These are phyloP conservation scores for Linum usitatissimum DNA, from an alignment of 345 rosid species.

Conservation along the genomic window DNA sequence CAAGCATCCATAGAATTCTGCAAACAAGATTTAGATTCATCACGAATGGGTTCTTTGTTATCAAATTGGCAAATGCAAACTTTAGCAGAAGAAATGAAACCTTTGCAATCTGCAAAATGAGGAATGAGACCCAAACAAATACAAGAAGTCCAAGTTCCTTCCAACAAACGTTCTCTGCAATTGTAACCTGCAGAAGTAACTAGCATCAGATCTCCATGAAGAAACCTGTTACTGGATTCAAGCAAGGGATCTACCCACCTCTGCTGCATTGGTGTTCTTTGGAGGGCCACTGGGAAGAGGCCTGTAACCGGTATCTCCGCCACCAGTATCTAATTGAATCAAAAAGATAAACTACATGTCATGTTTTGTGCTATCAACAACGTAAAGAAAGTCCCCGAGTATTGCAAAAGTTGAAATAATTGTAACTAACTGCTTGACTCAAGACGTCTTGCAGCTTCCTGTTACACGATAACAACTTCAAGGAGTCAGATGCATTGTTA, in stretches of 20 bases:
- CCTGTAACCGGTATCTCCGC: slow-evolving; percentile 38
- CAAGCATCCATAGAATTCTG: background rate
- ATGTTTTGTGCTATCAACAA: background rate
- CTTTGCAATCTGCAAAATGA: slow-evolving; percentile 59
- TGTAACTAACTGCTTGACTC: slow-evolving; percentile 36
- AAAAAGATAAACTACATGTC: background rate
- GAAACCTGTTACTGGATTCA: background rate
- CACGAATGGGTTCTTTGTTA: slow-evolving; percentile 11
- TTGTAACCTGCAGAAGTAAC: slow-evolving; percentile 30
- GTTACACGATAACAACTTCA: slow-evolving; percentile 7
- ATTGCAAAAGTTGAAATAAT: slow-evolving; percentile 2
- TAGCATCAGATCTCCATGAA: slow-evolving; percentile 4
- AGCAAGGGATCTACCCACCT: slow-evolving; percentile 13
- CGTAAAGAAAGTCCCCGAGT: background rate
- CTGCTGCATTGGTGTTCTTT: slow-evolving; percentile 26
- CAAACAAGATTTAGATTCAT: background rate
- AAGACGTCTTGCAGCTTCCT: slow-evolving; percentile 49
- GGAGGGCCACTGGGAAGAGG: slow-evolving; percentile 55
- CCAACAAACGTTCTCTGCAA: slow-evolving; percentile 65
- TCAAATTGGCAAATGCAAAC: background rate
- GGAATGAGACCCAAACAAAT: slow-evolving; percentile 63
- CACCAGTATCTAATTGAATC: background rate
- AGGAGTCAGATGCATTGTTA: background rate
- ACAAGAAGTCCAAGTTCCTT: slow-evolving; percentile 75
- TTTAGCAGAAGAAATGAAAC: slow-evolving; percentile 21